phyloP scores from a whole-genome alignment of 2,329 filamentous ascomycete species.

The Alternaria tenuissima region DNA sequence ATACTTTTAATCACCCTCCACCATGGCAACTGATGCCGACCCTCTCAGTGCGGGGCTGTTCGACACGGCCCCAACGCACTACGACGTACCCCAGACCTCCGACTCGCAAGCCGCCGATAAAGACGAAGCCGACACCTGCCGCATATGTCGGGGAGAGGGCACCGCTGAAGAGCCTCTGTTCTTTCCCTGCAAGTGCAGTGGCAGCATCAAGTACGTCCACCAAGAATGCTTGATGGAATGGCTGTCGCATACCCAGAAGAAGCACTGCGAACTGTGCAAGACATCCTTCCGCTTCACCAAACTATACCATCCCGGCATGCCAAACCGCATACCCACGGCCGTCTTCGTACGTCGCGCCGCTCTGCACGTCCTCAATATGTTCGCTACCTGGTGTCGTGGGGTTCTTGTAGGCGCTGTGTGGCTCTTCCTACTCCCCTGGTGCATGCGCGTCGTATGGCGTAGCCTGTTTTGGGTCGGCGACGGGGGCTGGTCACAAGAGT shows the following conservation, averaged over 20 bases:
- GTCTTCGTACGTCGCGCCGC: constrained; percentile 82
- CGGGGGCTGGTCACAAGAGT: constrained; percentile 68
- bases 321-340: constrained; percentile 77
- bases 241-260: constrained; percentile 98
- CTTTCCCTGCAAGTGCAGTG: constrained; percentile 98
- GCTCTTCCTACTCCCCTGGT: constrained; percentile 86
- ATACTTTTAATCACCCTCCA: constrained; percentile 6
- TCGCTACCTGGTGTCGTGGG: constrained; percentile 80
- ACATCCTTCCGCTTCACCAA: constrained; percentile 98
- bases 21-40: constrained; percentile 35
- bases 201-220: constrained; percentile 98
- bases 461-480: constrained; percentile 95
- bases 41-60: constrained; percentile 24
- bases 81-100: constrained; percentile 46
- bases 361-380: constrained; percentile 74
- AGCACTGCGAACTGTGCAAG: constrained; percentile 99
- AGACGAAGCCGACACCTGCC: constrained; percentile 81
- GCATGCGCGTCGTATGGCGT: constrained; percentile 91
- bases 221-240: constrained; percentile 99
- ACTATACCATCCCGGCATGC: constrained; percentile 95
- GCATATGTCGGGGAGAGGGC: constrained; percentile 93
- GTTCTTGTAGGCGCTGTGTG: constrained; percentile 84
- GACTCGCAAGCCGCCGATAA: constrained; percentile 44
- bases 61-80: constrained; percentile 12
- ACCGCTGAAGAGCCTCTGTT: constrained; percentile 86